Conservation (phyloP, 257 asterid species). For the Nicotiana noctiflora region DNA sequence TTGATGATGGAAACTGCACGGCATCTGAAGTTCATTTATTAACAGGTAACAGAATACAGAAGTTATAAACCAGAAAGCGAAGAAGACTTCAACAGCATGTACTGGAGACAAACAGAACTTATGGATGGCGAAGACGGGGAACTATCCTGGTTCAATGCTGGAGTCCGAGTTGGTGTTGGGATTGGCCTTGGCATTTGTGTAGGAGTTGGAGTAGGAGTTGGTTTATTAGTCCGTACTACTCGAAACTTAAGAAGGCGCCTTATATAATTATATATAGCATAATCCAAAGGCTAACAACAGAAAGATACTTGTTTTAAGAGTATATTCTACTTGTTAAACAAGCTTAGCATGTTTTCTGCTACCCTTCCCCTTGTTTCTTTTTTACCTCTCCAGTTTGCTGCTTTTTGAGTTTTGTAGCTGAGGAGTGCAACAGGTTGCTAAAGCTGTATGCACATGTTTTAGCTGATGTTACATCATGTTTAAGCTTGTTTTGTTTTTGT, state of each 20-base stretch:
- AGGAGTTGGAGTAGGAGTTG: constrained; percentile 37
- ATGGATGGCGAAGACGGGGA: constrained; percentile 38
- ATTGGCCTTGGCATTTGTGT: constrained; percentile 39
- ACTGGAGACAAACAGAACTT: constrained; percentile 33
- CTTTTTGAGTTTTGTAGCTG: neutral
- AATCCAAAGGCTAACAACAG: constrained; percentile 7
- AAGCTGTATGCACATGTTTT: neutral
- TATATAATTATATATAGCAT: constrained; percentile 17
- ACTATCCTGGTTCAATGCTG: constrained; percentile 37
- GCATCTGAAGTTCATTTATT: neutral
- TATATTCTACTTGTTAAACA: neutral
- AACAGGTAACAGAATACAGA: constrained; percentile 28
- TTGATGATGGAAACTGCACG: neutral
- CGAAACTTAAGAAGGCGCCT: constrained; percentile 62
- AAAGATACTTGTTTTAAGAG: neutral
- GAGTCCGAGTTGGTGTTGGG: constrained; percentile 38
- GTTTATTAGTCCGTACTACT: constrained; percentile 27
- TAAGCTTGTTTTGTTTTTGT: neutral
- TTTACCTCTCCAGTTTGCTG: neutral
- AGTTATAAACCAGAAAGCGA: constrained; percentile 31
- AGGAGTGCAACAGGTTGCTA: constrained; percentile 4
- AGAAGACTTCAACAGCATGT: constrained; percentile 25
- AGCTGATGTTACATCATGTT: neutral
- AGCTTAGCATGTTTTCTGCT: neutral
- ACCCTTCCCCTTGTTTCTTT: neutral